Base-by-base conservation (phyloP, 2,329 filamentous ascomycete genomes). In the Rosellinia necatrix region DNA sequence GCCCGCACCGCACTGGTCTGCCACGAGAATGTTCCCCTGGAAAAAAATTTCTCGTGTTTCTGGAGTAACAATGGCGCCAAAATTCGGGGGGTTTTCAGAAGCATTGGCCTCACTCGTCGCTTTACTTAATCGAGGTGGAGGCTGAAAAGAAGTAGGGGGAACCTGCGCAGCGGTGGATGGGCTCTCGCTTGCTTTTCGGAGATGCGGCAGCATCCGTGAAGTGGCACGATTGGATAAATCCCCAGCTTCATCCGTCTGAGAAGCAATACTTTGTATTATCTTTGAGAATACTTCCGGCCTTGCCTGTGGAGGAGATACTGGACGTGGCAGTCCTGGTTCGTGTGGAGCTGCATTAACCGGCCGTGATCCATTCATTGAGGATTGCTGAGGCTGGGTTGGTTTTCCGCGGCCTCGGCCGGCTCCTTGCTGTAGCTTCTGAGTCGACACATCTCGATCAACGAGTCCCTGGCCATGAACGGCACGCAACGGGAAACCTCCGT, bases 201-300 rank as follows among this genome's bases (percentile, higher is more conserved):
- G 54, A 12, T 57, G 54, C 0, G 54, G 49, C 13, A 38, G 43
- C 7, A 44, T 15, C 54, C 54, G 44, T 7, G 41, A 49, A 44
- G 30, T 15, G 17, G 17, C 22, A 13, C 24, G 8, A 13, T 7
- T 22, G 2, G 30, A 15, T 37, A 37, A 21, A 8, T 6, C 4
- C 10, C 1, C 4, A n/a, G 21, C 10, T 34, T 34, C 21, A 5
- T 7, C 15, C n/a, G 13, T 7, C n/a, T 37, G 38, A 25, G n/a
- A n/a, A n/a, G n/a, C n/a, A n/a, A n/a, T n/a, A n/a, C n/a, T n/a
- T n/a, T n/a, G n/a, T n/a, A n/a, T n/a, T n/a, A n/a, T n/a, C n/a
- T n/a, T n/a, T n/a, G n/a, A n/a, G n/a, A n/a, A n/a, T n/a, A n/a
- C n/a, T n/a, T n/a, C n/a, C n/a, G n/a, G n/a, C n/a, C n/a, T n/a